Conservation (phyloP, 768 basidiomycete genomes). For the Coprinopsis strossmayeri region DNA sequence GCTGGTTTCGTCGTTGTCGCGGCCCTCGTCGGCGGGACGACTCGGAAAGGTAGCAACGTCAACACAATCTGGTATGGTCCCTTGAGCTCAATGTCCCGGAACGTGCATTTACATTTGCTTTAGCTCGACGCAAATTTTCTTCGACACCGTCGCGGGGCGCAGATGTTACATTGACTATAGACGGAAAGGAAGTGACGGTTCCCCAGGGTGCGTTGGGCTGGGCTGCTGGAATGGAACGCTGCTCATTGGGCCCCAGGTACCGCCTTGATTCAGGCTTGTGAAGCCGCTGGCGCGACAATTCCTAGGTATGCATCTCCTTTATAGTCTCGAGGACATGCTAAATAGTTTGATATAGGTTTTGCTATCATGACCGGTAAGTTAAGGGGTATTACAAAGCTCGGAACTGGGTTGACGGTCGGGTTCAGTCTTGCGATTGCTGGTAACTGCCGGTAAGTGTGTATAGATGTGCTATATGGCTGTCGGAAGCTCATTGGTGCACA, state of each 20-base stretch:
- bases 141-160: constrained; percentile 62
- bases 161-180: constrained; percentile 88
- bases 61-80: constrained; percentile 22
- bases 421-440: constrained; percentile 89
- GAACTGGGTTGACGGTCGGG: not conserved
- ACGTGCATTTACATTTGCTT: too few species aligned
- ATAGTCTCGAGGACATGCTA: constrained; percentile 13
- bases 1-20: constrained; percentile 53
- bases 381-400: not conserved
- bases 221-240: not conserved
- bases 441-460: constrained; percentile 78
- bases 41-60: constrained; percentile 56
- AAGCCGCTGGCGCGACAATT: constrained; percentile 77
- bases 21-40: constrained; percentile 60
- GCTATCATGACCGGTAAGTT: constrained; percentile 74
- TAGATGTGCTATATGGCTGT: not conserved
- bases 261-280: constrained; percentile 95
- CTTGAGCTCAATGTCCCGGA: too few species aligned
- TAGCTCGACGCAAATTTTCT: constrained; percentile 57
- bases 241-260: constrained; percentile 47
- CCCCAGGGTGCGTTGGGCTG: constrained; percentile 68
- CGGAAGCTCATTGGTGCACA: constrained; percentile 21
- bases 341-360: constrained; percentile 46
- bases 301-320: constrained; percentile 48
- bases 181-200: constrained; percentile 96